Percentiles rank a stretch among this genome's conserved stretches.
Evolutionary conservation across 2,329 filamentous ascomycete genomes (phyloP).

Genomic region (Botryotinia narcissicola): DNA sequence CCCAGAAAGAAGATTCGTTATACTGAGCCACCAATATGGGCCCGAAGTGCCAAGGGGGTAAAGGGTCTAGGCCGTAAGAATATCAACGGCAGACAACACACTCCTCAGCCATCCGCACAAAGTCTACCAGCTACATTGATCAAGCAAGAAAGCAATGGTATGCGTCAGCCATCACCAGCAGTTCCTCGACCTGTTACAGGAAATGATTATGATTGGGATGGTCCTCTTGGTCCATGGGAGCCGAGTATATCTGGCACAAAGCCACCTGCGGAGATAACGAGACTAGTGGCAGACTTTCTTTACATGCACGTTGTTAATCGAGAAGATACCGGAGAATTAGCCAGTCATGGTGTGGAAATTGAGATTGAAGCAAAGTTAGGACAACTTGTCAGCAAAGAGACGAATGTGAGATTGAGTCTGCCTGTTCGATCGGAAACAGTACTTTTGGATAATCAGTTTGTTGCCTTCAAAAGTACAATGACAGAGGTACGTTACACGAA

Average conservation of each 20-base stretch:
- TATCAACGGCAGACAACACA: conserved; percentile 31
- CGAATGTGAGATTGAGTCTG: conserved; percentile 64
- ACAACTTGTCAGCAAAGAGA: conserved; percentile 71
- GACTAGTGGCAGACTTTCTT: conserved; percentile 76
- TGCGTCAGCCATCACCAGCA: conserved; percentile 26
- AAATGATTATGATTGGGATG: conserved; percentile 20
- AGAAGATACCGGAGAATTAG: conserved; percentile 62
- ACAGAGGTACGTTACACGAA: conserved; percentile 63
- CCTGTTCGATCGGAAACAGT: conserved; percentile 70
- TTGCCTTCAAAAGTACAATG: conserved; percentile 85
- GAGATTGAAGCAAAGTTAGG: conserved; percentile 96
- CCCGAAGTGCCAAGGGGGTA: conserved; percentile 32
- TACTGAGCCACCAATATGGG: conserved; percentile 52
- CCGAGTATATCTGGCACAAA: conserved; percentile 66
- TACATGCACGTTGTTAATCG: conserved; percentile 68
- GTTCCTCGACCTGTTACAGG: conserved; percentile 19
- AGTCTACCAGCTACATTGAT: conserved; percentile 19
- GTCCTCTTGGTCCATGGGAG: conserved; percentile 57
- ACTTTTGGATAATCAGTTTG: conserved; percentile 57
- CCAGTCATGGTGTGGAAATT: conserved; percentile 66
- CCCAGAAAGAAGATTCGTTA: conserved; percentile 50
- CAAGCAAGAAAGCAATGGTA: conserved; percentile 34
- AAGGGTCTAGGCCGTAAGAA: conserved; percentile 27
- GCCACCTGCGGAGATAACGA: conserved; percentile 73
- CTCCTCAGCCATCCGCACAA: conserved; percentile 22